These are phyloP conservation scores for Chenopodium formosanum DNA, from an alignment of 148 eudicot genomes.

Conservation along the genomic window DNA sequence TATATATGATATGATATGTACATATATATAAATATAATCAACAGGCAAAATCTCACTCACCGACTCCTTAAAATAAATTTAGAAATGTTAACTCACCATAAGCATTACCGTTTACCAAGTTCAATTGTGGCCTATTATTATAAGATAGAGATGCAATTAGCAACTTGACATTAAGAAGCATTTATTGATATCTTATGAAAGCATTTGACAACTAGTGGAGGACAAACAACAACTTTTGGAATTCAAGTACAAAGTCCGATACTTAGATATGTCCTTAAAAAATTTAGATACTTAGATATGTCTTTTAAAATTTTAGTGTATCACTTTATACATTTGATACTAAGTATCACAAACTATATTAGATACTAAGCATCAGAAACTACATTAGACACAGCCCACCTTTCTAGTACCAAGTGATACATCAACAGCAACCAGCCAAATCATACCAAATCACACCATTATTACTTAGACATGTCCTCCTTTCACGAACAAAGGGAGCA, in stretches of 20 bases:
- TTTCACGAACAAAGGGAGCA: background rate
- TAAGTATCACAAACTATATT: no score
- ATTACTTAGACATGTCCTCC: background rate
- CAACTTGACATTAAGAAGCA: no score
- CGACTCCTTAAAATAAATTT: background rate
- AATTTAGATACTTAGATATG: no score
- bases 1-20: no score
- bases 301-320: no score
- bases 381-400: background rate
- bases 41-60: background rate
- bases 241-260: background rate
- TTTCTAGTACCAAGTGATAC: background rate
- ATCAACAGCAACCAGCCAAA: background rate
- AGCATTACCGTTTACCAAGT: background rate
- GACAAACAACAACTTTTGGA: background rate
- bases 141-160: no score
- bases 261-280: no score
- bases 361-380: no score
- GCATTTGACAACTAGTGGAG: background rate
- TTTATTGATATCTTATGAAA: background rate
- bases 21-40: no score
- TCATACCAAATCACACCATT: background rate
- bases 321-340: no score
- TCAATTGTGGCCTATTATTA: background rate
- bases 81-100: no score